Evolutionary conservation across 805 yeast species (phyloP).

Genomic region (Candida ponderosae): DNA sequence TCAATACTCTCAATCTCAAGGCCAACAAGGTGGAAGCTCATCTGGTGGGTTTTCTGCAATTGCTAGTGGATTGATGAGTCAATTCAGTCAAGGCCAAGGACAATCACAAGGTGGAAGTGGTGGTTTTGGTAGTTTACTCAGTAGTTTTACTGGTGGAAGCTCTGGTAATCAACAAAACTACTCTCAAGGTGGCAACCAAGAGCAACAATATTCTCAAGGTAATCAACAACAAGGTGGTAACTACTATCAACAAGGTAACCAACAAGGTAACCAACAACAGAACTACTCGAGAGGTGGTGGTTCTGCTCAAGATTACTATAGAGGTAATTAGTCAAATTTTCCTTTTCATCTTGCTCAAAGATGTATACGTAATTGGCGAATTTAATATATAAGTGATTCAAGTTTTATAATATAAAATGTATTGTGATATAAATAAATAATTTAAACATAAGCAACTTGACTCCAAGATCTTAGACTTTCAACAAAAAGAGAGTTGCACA

Average conservation of each 20-base stretch:
- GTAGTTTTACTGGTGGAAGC: neutral
- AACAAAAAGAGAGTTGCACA: no score
- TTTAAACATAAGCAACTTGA: no score
- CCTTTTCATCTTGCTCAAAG: no score
- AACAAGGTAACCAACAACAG: neutral
- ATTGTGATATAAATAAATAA: no score
- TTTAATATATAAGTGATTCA: no score
- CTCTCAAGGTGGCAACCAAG: neutral
- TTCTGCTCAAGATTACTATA: neutral
- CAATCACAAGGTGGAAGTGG: neutral
- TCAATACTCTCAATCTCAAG: neutral
- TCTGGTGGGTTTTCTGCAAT: neutral
- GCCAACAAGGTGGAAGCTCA: slow-evolving; percentile 1
- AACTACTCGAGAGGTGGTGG: neutral
- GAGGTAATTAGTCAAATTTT: no score
- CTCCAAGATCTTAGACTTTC: no score
- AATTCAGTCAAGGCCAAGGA: neutral
- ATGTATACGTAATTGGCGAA: no score
- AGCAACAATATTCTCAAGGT: neutral
- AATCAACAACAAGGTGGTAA: no score
- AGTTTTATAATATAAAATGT: no score
- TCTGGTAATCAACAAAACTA: neutral
- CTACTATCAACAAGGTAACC: neutral
- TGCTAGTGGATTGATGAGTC: no score
- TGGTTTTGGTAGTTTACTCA: neutral